Evolutionary conservation across 1,139 yeast genomes (phyloP).

Genomic region (Hansenula anomala): DNA sequence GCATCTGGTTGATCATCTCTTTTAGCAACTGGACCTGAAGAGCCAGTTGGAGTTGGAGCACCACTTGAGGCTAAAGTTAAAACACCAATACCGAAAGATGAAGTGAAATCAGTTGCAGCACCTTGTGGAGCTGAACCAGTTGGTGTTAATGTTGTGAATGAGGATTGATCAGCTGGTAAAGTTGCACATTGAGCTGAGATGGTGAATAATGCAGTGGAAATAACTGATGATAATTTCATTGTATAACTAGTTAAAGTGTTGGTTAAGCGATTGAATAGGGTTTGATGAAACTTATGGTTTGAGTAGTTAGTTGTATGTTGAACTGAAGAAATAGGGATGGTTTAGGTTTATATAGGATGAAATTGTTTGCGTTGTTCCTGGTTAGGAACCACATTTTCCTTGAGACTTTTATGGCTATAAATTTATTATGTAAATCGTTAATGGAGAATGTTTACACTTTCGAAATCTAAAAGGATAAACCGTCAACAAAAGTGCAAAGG

Average conservation of each 20-base stretch:
- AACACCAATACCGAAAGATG: constrained; percentile 36
- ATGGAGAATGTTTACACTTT: too few species aligned
- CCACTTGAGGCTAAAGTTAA: constrained; percentile 33
- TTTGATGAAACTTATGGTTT: too few species aligned
- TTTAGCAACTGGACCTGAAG: background rate
- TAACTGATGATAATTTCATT: constrained; percentile 1
- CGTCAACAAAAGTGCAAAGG: too few species aligned
- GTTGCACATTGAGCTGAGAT: constrained; percentile 19
- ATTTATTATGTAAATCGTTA: too few species aligned
- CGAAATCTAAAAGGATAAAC: too few species aligned
- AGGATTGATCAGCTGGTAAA: constrained; percentile 13
- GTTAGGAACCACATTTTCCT: too few species aligned
- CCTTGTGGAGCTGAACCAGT: constrained; percentile 25
- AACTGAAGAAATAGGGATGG: too few species aligned
- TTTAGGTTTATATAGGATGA: too few species aligned
- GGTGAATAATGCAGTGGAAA: constrained; percentile 13
- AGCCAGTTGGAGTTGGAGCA: constrained; percentile 9
- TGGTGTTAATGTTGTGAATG: constrained; percentile 30
- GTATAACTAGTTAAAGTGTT: too few species aligned
- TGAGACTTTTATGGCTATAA: too few species aligned
- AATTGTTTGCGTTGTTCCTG: too few species aligned
- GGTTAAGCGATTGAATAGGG: background rate
- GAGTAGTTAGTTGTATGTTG: too few species aligned
- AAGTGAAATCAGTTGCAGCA: constrained; percentile 31
- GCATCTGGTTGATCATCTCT: constrained; percentile 6